Evolutionary conservation across 371 early-diverging fungal species (phyloP), one percentile per base, ranked within the genome.

Genomic region (Neoconidiobolus thromboides): DNA sequence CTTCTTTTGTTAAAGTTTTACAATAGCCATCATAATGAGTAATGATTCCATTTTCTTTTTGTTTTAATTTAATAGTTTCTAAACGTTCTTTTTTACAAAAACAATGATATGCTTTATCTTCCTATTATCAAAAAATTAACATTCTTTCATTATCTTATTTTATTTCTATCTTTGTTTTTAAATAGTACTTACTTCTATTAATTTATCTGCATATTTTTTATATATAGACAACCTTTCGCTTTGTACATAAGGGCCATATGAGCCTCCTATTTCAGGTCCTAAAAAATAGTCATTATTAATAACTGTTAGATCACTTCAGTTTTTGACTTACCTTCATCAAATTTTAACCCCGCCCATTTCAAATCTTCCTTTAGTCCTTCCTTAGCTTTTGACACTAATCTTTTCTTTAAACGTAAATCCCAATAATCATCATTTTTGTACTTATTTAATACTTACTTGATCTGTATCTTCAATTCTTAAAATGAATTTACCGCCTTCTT

Each of bases 381-480:
- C 0, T 77, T 76, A 1, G 92, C 87, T 15, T 86, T 90, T 49
- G 81, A 76, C 0, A 92, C 88, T 52, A 76, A 76, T 41, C 95
- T 78, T 48, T 76, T 75, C 85, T 85, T 69, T 7, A 54, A 38
- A 59, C 42, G 38, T 12, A 49, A 10, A 60, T 41, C 10, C 1
- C n/a, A 36, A 47, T 6, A 63, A 56, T 40, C 37, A 38, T 53
- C 38, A 26, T 47, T 38, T 14, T 26, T 26, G 26, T 26, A 26
- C 26, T 26, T 26, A 26, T 26, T 60, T 48, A 15, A 52, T 49
- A 6, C 43, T 59, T 71, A 85, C 86, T 69, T 77, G 80, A 68
- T 96, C 96, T 0, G 96, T 93, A 66, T 96, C 96, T 64, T 96
- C 96, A 54, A 96, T 91, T 57, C 96, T 80, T 54, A 96, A 69